Evolutionary conservation across 495 filamentous ascomycete species (phyloP), one percentile per base, ranked within the genome.

Genomic region (Penicillium taxi): DNA sequence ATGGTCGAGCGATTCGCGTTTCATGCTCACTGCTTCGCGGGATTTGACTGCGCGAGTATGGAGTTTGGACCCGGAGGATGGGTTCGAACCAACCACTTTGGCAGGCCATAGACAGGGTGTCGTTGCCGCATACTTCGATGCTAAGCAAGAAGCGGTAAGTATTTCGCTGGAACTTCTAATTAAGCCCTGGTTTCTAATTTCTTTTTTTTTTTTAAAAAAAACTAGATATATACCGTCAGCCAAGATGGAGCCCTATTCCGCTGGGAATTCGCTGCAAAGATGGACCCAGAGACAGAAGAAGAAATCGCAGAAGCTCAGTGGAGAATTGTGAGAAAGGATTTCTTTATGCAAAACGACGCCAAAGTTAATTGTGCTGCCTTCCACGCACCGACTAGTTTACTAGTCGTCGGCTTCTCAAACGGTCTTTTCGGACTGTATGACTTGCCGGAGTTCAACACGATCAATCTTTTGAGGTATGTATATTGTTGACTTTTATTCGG

Each of bases 1-100:
- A 53, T 98, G 91, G 91, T 94, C 90, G 8, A 78, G 77, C 52
- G 91, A 98, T 63, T 96, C 91, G 11, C 72, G 89, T 22, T 98
- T 98, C 68, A 83, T 96, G 55, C 65, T 98, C 30, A 94, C 80
- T 36, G 75, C 91, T 2, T 86, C 86, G 1, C 94, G 86, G 58
- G 91, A 98, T 52, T 61, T 96, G 56, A 96, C 91, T 0, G 81
- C 82, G 26, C 78, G 87, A 48, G 84, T 98, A 75, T 96, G 87
- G 86, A 96, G 90, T 49, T 64, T 94, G 45, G 70, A 94, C 48
- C 74, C 80, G 1, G 87, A 94, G 50, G 82, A 87, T 37, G 85
- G 80, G 6, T 96, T 96, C 55, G 75, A 78, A 26, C 89, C 88
- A 8, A 96, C 93, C 9, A 83, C 84, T 21, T 55, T 98, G 47